Conservation (phyloP, 805 yeast species). For the Jamesozyma piceae region DNA sequence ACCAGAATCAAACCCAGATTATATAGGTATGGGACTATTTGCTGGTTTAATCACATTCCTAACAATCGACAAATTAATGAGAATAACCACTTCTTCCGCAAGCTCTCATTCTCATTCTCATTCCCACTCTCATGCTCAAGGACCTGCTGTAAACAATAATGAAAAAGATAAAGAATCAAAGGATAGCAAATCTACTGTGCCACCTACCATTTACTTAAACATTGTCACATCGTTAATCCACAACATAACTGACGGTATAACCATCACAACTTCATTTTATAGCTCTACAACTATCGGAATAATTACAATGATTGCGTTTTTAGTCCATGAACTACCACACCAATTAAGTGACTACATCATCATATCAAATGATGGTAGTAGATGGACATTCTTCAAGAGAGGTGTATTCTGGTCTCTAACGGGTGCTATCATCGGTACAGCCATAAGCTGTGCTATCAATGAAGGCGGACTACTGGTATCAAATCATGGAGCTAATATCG, state of each 20-base stretch:
- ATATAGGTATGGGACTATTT: slow-evolving; percentile 47
- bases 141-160: slow-evolving; percentile 11
- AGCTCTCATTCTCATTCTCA: slow-evolving; percentile 32
- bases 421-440: slow-evolving; percentile 59
- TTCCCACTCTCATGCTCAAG: slow-evolving; percentile 37
- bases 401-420: slow-evolving; percentile 33
- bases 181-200: slow-evolving; percentile 2
- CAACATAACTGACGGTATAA: slow-evolving; percentile 70
- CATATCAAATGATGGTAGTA: slow-evolving; percentile 19
- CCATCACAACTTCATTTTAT: slow-evolving; percentile 63
- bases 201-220: slow-evolving; percentile 49
- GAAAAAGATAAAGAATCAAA: slow-evolving; percentile 18
- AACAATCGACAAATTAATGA: slow-evolving; percentile 49
- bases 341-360: slow-evolving; percentile 75
- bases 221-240: slow-evolving; percentile 64
- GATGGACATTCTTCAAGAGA: slow-evolving; percentile 1
- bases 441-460: slow-evolving; percentile 52
- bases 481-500: background rate
- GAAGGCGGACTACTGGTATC: slow-evolving; percentile 9
- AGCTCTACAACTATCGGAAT: slow-evolving; percentile 52
- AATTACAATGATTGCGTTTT: slow-evolving; percentile 59
- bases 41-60: slow-evolving; percentile 54
- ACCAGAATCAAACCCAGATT: slow-evolving; percentile 43
- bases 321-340: slow-evolving; percentile 74
- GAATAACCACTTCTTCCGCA: slow-evolving; percentile 32